Conservation (phyloP, 164 flowering plant genomes). For the Chimonanthus salicifolius region DNA sequence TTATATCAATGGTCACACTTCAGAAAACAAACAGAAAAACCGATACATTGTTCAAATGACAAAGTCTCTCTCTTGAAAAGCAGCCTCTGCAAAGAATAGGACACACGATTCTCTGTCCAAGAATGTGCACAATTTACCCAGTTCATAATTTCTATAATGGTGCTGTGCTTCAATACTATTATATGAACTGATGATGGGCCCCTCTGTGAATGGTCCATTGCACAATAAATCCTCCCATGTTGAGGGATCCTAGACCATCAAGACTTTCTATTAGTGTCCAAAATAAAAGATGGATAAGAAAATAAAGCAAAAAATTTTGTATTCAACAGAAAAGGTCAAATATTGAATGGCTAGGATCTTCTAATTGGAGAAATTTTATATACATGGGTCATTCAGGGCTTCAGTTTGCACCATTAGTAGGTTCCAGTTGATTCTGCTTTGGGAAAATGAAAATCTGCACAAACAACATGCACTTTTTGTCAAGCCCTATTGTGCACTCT, state of each 20-base stretch:
- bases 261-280: not conserved
- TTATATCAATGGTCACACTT: not conserved
- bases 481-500: too few species aligned
- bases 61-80: not conserved
- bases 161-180: not conserved
- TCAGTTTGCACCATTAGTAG: not conserved
- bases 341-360: not conserved
- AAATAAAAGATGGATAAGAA: not conserved
- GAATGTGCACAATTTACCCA: not conserved
- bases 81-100: not conserved
- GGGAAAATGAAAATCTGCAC: too few species aligned
- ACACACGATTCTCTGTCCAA: not conserved
- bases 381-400: not conserved
- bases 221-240: not conserved
- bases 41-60: too few species aligned
- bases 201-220: not conserved
- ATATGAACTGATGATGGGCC: too few species aligned
- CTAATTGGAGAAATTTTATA: not conserved
- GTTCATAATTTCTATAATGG: not conserved
- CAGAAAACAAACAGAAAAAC: too few species aligned
- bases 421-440: too few species aligned
- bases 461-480: too few species aligned
- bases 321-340: not conserved
- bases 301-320: not conserved
- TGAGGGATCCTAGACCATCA: not conserved